Percentiles rank a stretch among this genome's conserved stretches.
phyloP scores from a whole-genome alignment of 208 protist genomes.

The Hexamita inflata region DNA sequence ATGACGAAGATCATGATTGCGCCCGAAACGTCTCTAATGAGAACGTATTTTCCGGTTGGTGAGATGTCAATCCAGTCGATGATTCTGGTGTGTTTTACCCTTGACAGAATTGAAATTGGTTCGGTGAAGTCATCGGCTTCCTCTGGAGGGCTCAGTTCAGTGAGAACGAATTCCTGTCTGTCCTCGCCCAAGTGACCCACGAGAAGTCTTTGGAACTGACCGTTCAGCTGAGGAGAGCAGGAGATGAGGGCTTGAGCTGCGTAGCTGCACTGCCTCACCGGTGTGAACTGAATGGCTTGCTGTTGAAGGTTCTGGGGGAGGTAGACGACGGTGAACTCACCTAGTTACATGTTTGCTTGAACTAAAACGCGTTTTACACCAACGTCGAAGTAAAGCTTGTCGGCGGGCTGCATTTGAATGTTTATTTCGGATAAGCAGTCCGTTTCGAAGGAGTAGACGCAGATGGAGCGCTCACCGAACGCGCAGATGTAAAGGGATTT shows the following conservation, averaged over 20 bases:
- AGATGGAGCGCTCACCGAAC: not conserved
- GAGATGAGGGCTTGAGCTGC: not conserved
- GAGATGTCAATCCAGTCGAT: constrained; percentile 9
- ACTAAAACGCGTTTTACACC: not conserved
- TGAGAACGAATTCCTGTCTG: constrained; percentile 1
- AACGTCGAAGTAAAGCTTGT: constrained; percentile 25
- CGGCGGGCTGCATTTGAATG: not conserved
- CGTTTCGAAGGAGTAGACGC: constrained; percentile 9
- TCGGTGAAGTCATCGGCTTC: constrained; percentile 14
- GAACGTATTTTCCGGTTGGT: constrained; percentile 2
- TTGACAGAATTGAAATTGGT: not conserved
- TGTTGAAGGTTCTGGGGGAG: not conserved
- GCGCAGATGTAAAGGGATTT: not conserved
- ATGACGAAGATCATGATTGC: not conserved
- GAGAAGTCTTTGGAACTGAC: not conserved
- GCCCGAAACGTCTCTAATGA: constrained; percentile 6
- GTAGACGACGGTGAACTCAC: constrained; percentile 24
- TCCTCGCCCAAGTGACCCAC: constrained; percentile 10
- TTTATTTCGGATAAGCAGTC: constrained; percentile 1
- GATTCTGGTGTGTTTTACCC: not conserved
- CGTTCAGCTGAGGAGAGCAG: not conserved
- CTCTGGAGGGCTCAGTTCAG: constrained; percentile 9
- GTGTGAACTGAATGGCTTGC: not conserved
- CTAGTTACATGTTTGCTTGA: not conserved
- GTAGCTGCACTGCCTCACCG: not conserved